Percentiles rank a stretch among this genome's conserved stretches.
Evolutionary conservation across 768 basidiomycete species (phyloP).

Genomic region (Boletus rubroflammeus): DNA sequence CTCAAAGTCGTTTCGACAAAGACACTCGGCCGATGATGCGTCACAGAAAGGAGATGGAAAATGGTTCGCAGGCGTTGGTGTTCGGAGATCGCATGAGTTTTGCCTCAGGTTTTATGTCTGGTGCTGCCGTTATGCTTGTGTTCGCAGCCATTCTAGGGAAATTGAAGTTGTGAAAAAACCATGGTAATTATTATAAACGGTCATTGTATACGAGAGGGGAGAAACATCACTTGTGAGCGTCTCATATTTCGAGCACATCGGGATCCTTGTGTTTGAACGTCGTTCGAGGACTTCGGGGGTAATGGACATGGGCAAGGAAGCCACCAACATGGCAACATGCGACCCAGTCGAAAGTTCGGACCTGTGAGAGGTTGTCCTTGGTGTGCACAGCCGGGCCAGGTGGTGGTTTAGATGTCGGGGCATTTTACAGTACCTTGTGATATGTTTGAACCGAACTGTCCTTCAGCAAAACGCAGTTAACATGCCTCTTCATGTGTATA

Average conservation of each 20-base stretch:
- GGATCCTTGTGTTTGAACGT: background rate
- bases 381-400: background rate
- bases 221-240: background rate
- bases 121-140: conserved; percentile 7
- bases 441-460: background rate
- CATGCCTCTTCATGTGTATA: background rate
- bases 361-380: background rate
- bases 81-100: conserved; percentile 10
- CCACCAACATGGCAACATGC: background rate
- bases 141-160: conserved; percentile 9
- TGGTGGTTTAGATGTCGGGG: background rate
- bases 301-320: background rate
- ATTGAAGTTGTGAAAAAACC: background rate
- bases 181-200: no score
- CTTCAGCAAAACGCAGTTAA: background rate
- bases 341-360: background rate
- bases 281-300: background rate
- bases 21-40: conserved; percentile 11
- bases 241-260: background rate
- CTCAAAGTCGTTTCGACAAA: conserved; percentile 19
- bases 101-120: conserved; percentile 17
- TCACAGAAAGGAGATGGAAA: background rate
- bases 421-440: background rate
- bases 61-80: background rate
- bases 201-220: background rate